Percentiles rank a stretch among this genome's conserved stretches.
Conservation (phyloP, 2,329 filamentous ascomycete species). For the Pseudocercospora ulei region DNA sequence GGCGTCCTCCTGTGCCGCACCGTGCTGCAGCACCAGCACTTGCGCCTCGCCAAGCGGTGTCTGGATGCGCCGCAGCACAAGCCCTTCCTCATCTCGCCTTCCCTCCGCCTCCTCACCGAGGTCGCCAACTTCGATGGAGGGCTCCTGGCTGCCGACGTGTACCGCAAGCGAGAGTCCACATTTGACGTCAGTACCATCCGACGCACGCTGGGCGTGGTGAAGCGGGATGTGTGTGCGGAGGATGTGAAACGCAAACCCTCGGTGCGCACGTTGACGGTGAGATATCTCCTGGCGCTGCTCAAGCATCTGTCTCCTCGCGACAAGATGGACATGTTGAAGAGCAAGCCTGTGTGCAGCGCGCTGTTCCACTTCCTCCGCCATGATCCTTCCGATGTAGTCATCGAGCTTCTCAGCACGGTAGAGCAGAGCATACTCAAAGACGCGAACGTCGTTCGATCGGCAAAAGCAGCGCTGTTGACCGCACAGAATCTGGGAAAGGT, state of each 20-base stretch:
- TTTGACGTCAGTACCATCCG: constrained; percentile 62
- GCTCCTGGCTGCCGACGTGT: constrained; percentile 63
- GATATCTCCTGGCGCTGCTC: constrained; percentile 69
- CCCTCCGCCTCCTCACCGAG: constrained; percentile 74
- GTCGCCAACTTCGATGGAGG: constrained; percentile 80
- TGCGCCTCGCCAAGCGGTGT: constrained; percentile 69
- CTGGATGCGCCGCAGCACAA: constrained; percentile 72
- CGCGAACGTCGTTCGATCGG: constrained; percentile 58
- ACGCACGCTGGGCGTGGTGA: constrained; percentile 66
- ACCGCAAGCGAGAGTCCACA: constrained; percentile 62
- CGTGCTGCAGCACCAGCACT: constrained; percentile 67
- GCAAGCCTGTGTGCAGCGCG: constrained; percentile 57
- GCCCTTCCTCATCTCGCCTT: constrained; percentile 80
- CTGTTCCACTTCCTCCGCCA: constrained; percentile 68
- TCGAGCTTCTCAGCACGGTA: constrained; percentile 63
- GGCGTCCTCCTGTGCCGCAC: constrained; percentile 72
- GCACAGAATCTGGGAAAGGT: constrained; percentile 35
- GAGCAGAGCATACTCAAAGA: constrained; percentile 66
- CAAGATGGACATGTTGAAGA: constrained; percentile 72
- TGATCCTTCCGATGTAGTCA: constrained; percentile 64
- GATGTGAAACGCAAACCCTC: constrained; percentile 59
- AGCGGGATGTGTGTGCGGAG: constrained; percentile 45
- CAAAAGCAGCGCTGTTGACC: constrained; percentile 49
- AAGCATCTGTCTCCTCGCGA: constrained; percentile 66
- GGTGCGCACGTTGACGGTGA: constrained; percentile 70